These are phyloP conservation scores for Mortierella sp. DNA, from an alignment of 371 early-diverging fungal genomes.

Conservation along the genomic window DNA sequence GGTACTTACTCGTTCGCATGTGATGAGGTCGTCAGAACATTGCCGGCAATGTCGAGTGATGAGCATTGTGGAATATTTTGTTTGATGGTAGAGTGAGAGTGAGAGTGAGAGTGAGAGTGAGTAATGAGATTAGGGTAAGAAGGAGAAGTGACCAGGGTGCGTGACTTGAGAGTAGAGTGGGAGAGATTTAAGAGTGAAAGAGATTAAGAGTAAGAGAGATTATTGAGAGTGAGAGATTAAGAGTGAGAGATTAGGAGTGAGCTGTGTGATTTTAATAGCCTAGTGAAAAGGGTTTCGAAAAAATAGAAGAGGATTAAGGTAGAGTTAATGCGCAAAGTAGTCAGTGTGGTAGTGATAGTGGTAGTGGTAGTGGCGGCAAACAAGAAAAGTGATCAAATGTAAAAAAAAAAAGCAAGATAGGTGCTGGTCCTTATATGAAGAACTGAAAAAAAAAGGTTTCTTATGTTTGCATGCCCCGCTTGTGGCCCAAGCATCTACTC, in stretches of 20 bases:
- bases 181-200: too few relatives aligned
- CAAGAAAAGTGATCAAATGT: background rate
- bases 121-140: too few relatives aligned
- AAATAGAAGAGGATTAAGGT: background rate
- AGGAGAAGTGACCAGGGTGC: background rate
- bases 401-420: background rate
- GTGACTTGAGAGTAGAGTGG: background rate
- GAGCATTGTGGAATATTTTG: conserved; percentile 25
- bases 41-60: conserved; percentile 48
- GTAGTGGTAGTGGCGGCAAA: too few relatives aligned
- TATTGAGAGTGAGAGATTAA: too few relatives aligned
- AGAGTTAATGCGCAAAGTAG: background rate
- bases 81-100: background rate
- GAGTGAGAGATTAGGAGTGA: too few relatives aligned
- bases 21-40: conserved; percentile 49
- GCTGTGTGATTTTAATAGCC: too few relatives aligned
- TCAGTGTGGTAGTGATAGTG: too few relatives aligned
- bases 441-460: background rate
- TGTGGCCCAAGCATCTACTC: conserved; percentile 12
- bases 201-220: too few relatives aligned
- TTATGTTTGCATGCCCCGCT: background rate
- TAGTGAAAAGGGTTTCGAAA: background rate
- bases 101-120: too few relatives aligned
- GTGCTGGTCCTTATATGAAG: background rate
- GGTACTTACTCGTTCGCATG: conserved; percentile 47